These are phyloP conservation scores for Flaveria bidentis DNA, from an alignment of 129 eudicot species.

Conservation along the genomic window DNA sequence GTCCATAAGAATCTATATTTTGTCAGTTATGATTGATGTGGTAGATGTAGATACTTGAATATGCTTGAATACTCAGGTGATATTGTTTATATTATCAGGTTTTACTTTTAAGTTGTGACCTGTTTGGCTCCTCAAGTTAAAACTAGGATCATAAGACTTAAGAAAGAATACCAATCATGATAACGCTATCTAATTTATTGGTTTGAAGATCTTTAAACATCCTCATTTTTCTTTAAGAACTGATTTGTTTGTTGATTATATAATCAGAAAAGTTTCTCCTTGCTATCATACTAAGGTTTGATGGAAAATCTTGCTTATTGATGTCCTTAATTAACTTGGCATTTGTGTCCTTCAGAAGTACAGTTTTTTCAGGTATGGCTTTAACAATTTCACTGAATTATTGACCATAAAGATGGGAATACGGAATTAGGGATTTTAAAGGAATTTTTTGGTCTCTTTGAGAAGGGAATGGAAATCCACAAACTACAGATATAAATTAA, in stretches of 20 bases:
- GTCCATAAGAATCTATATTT: neutral
- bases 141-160: slow-evolving; percentile 14
- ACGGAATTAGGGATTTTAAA: neutral
- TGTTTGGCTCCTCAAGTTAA: neutral
- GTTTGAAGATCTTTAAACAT: neutral
- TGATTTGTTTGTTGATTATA: neutral
- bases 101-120: neutral
- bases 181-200: neutral
- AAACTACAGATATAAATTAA: neutral
- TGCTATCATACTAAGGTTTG: neutral
- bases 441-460: neutral
- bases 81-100: neutral
- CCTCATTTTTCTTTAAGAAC: neutral
- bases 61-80: slow-evolving; percentile 1
- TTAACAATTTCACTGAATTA: neutral
- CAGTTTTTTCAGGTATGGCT: neutral
- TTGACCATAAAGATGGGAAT: neutral
- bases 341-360: neutral
- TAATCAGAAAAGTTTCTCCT: neutral
- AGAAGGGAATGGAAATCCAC: neutral
- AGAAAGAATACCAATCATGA: slow-evolving; percentile 6
- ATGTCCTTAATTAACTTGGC: neutral
- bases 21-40: neutral
- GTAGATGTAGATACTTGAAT: neutral
- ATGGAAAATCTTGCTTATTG: neutral